Conservation (phyloP, 208 protist genomes). For the Lotmaria passim region DNA sequence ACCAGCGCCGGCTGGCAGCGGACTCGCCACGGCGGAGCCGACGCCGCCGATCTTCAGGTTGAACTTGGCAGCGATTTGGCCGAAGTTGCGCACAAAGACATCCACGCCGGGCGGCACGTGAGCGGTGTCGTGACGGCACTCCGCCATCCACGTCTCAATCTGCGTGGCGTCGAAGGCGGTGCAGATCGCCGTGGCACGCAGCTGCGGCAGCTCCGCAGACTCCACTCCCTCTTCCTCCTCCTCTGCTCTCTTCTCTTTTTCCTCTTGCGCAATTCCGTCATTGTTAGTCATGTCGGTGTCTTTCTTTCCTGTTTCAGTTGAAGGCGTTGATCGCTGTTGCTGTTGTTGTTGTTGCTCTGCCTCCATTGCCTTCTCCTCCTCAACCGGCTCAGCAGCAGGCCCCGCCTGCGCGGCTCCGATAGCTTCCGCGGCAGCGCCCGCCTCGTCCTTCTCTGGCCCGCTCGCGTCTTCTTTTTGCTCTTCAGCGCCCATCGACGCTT, state of each 20-base stretch:
- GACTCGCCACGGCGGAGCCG: not conserved
- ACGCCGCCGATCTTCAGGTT: slow-evolving; percentile 10
- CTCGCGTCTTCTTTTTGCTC: too few species aligned
- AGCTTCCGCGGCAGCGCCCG: too few species aligned
- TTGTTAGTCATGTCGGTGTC: too few species aligned
- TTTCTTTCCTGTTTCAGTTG: too few species aligned
- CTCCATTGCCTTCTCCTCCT: not conserved
- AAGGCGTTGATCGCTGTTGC: not conserved
- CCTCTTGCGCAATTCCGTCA: not conserved
- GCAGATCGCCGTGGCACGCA: slow-evolving; percentile 26
- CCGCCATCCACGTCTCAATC: slow-evolving; percentile 43
- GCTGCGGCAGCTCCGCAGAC: slow-evolving; percentile 12
- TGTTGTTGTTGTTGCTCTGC: not conserved
- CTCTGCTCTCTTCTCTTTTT: not conserved
- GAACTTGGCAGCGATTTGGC: slow-evolving; percentile 6
- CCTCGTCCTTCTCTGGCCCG: too few species aligned
- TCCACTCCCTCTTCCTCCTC: not conserved
- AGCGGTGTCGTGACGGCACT: slow-evolving; percentile 36
- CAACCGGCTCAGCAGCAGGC: not conserved
- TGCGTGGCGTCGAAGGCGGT: slow-evolving; percentile 47
- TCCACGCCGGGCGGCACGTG: slow-evolving; percentile 51
- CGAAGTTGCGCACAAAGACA: slow-evolving; percentile 34
- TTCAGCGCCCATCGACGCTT: too few species aligned
- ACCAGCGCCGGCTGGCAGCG: not conserved
- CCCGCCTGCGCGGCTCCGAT: too few species aligned